Evolutionary conservation across 202 grass and related monocot species (phyloP).

Genomic region (Zizania palustris): DNA sequence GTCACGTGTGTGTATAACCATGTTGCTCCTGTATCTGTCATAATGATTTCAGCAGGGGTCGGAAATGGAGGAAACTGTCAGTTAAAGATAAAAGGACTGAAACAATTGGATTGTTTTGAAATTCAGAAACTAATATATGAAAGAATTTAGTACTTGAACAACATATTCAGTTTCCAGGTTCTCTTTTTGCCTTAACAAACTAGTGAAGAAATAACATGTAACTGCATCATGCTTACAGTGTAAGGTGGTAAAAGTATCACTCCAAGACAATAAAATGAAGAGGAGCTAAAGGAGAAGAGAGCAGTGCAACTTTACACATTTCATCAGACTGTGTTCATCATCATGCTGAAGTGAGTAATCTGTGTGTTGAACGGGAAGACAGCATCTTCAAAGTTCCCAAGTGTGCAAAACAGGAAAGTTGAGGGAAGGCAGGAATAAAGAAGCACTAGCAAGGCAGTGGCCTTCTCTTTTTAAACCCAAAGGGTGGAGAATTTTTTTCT

Average conservation of each 20-base stretch:
- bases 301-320: constrained; percentile 14
- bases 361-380: background rate
- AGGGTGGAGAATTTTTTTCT: background rate
- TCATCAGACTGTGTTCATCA: background rate
- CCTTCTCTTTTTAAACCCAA: constrained; percentile 11
- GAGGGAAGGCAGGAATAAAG: background rate
- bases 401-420: background rate
- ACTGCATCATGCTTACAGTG: background rate
- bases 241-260: background rate
- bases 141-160: background rate
- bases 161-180: background rate
- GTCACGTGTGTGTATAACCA: background rate
- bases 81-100: constrained; percentile 1
- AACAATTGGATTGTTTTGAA: background rate
- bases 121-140: background rate
- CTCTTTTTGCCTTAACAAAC: background rate
- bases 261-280: background rate
- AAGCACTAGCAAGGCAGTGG: background rate
- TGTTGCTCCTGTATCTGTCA: constrained; percentile 13
- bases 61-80: background rate
- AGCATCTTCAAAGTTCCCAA: background rate
- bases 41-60: background rate
- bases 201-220: background rate
- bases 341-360: background rate
- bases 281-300: background rate